A percentile compares a stretch with the other conserved stretches of the same genome.
These are phyloP conservation scores for Rubia peregrina DNA, from an alignment of 305 asterid species.

Conservation along the genomic window DNA sequence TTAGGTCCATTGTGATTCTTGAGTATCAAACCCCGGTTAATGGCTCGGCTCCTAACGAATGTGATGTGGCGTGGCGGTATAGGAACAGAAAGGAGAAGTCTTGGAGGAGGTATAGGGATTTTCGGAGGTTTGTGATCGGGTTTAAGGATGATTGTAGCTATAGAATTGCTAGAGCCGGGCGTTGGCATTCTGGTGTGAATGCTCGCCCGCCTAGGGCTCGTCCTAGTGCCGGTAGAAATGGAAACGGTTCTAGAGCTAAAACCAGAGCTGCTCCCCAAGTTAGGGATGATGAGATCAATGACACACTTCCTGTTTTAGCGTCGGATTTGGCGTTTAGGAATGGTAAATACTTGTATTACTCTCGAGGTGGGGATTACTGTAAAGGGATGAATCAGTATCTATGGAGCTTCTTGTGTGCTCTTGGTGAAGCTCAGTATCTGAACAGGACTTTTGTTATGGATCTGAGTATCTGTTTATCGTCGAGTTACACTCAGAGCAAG, in stretches of 20 bases:
- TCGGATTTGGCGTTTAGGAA: slow-evolving; percentile 58
- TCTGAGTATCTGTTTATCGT: slow-evolving; percentile 63
- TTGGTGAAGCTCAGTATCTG: slow-evolving; percentile 79
- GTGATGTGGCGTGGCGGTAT: slow-evolving; percentile 91
- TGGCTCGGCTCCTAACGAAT: slow-evolving; percentile 51
- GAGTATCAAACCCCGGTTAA: slow-evolving; percentile 70
- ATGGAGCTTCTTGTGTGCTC: slow-evolving; percentile 86
- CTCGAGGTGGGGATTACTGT: slow-evolving; percentile 85
- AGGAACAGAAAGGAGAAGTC: slow-evolving; percentile 70
- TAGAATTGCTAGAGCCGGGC: slow-evolving; percentile 56
- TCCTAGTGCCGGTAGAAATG: slow-evolving; percentile 18
- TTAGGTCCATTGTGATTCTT: slow-evolving; percentile 52
- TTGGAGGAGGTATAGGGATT: slow-evolving; percentile 82
- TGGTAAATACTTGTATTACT: slow-evolving; percentile 74
- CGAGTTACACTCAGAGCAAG: slow-evolving; percentile 52
- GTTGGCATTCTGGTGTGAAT: slow-evolving; percentile 89
- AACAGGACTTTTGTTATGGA: slow-evolving; percentile 87
- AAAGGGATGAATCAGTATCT: slow-evolving; percentile 79
- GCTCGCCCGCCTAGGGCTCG: slow-evolving; percentile 60
- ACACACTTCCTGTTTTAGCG: slow-evolving; percentile 62
- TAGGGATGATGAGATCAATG: slow-evolving; percentile 75
- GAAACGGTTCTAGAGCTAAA: slow-evolving; percentile 27
- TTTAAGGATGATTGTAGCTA: slow-evolving; percentile 39
- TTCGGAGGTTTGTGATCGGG: slow-evolving; percentile 67
- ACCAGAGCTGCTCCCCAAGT: slow-evolving; percentile 31